Evolutionary conservation across 148 eudicot species (phyloP).

Genomic region (Tetragonia tetragonoides): DNA sequence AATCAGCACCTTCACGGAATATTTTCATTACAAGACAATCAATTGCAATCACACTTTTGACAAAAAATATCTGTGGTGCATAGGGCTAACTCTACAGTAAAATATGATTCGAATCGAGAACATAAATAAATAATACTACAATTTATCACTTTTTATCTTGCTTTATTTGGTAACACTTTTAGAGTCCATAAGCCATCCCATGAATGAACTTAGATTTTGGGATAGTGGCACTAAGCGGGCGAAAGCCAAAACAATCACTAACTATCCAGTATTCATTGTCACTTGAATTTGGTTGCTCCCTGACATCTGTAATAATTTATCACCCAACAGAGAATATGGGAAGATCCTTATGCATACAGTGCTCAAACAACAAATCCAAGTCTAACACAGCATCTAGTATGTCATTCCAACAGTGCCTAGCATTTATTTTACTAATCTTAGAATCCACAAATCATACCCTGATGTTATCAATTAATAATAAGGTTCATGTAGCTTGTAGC

Average conservation of each 20-base stretch:
- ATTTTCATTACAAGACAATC: not conserved
- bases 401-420: not conserved
- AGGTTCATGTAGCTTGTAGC: not conserved
- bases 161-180: no score
- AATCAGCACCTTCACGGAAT: constrained; percentile 2
- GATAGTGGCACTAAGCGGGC: no score
- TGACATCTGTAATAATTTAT: not conserved
- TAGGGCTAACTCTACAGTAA: not conserved
- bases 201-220: no score
- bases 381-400: not conserved
- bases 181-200: no score
- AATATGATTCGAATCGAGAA: no score
- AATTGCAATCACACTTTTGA: not conserved
- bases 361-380: not conserved
- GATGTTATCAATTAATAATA: not conserved
- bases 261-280: not conserved
- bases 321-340: not conserved
- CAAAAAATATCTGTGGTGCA: not conserved
- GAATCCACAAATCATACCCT: not conserved
- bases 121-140: no score
- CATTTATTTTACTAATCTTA: not conserved
- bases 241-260: not conserved
- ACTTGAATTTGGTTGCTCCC: not conserved
- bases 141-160: no score
- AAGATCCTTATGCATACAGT: not conserved